These are phyloP conservation scores for Salicornia ramosissima DNA, from an alignment of 148 eudicot species.

Conservation along the genomic window DNA sequence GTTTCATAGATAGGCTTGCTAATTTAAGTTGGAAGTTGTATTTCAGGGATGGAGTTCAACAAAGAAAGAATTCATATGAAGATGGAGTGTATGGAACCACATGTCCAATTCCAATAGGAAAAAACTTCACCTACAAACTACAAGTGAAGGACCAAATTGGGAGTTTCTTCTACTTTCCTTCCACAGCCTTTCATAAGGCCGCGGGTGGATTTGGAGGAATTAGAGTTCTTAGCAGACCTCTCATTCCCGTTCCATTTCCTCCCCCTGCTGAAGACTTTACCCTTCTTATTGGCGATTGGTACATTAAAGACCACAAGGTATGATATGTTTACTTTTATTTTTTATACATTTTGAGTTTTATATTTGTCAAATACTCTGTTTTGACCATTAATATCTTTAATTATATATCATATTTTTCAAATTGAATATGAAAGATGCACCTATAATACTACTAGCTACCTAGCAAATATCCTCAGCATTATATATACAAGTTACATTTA, in stretches of 20 bases:
- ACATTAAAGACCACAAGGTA: slow-evolving; percentile 48
- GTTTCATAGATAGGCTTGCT: no score
- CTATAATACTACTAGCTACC: no score
- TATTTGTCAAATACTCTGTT: no score
- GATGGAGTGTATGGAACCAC: slow-evolving; percentile 86
- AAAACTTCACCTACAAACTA: slow-evolving; percentile 65
- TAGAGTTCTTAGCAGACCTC: slow-evolving; percentile 59
- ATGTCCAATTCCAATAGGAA: slow-evolving; percentile 85
- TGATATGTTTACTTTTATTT: no score
- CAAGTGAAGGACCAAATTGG: slow-evolving; percentile 92
- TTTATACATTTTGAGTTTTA: no score
- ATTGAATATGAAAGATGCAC: no score
- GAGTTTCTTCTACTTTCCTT: slow-evolving; percentile 77
- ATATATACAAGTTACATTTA: no score
- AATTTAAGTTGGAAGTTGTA: background rate
- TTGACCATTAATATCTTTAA: no score
- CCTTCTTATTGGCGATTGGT: slow-evolving; percentile 75
- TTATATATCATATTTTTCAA: no score
- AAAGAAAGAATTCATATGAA: slow-evolving; percentile 66
- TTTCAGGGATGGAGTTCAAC: slow-evolving; percentile 72
- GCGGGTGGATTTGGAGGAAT: slow-evolving; percentile 85
- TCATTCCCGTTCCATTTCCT: slow-evolving; percentile 74
- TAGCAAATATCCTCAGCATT: no score
- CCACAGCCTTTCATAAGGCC: slow-evolving; percentile 71
- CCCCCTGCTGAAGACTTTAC: slow-evolving; percentile 57